Evolutionary conservation across 768 basidiomycete genomes (phyloP), one percentile per base, ranked within the genome.

Genomic region (Crassisporium funariophilum): DNA sequence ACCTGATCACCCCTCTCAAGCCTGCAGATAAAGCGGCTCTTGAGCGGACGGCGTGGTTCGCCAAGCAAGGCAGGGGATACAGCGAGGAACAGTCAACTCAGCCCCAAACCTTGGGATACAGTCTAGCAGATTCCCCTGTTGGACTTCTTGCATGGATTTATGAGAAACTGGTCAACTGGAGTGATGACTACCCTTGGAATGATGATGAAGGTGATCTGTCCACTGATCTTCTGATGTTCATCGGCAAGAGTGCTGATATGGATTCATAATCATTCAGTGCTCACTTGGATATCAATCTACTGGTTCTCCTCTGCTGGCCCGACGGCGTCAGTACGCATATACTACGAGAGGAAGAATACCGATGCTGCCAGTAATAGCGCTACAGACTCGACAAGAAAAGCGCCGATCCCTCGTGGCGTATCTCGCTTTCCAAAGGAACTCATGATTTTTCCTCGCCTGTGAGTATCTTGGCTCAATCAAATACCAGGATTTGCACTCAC

Each of bases 221-320:
- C 22, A 47, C 7, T 23, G n/a, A n/a, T n/a, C n/a, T n/a, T n/a
- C n/a, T n/a, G n/a, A n/a, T n/a, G n/a, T 2, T 15, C 15, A 8
- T 17, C 15, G 15, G 35, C 21, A n/a, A 27, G 41, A 29, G 7
- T n/a, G 2, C 33, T 42, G 5, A 20, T 43, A 17, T 1, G 42
- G 6, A 27, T 42, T 11, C 20, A 19, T 3, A 2, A 11, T 17
- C 10, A 16, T 23, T 27, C 45, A 82, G 81, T 82, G 4, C 52
- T 83, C 15, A 81, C 77, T 0, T 83, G 81, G 81, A 61, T 82
- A 16, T 81, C 79, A 2, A 67, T 81, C 9, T 82, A 77, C 55
- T 77, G 72, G 70, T 81, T 82, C 64, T 83, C 82, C 5, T 71
- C 73, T 8, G 69, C 75, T 0, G 82, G 82, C 0, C 82, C 84